phyloP scores from a whole-genome alignment of 176 grass and related monocot species.

The Oryza glumipatula region DNA sequence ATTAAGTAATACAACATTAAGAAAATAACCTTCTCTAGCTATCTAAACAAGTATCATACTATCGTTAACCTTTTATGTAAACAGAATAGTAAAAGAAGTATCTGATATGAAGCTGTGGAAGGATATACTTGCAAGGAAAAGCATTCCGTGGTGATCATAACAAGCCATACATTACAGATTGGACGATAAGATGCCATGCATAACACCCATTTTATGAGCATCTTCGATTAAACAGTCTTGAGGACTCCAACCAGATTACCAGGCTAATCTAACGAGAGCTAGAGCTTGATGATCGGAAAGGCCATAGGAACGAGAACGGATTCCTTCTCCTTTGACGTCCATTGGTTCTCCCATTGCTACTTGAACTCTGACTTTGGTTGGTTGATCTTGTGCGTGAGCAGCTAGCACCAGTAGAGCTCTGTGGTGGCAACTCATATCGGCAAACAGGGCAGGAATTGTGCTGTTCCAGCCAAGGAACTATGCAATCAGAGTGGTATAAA shows the following conservation, averaged over 20 bases:
- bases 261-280: constrained; percentile 62
- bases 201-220: constrained; percentile 31
- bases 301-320: constrained; percentile 76
- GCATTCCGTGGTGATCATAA: constrained; percentile 30
- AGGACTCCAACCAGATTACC: constrained; percentile 31
- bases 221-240: constrained; percentile 46
- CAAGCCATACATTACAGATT: constrained; percentile 48
- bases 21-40: neutral
- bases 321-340: constrained; percentile 69
- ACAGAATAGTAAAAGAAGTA: constrained; percentile 39
- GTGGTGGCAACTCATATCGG: constrained; percentile 72
- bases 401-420: constrained; percentile 51
- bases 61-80: neutral
- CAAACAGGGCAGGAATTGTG: constrained; percentile 97
- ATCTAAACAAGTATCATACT: neutral
- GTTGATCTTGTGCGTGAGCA: constrained; percentile 62
- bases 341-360: constrained; percentile 50
- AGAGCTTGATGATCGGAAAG: constrained; percentile 79
- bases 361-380: constrained; percentile 55
- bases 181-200: constrained; percentile 26
- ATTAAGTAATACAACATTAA: neutral
- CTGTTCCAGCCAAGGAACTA: constrained; percentile 92
- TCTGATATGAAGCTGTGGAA: constrained; percentile 17
- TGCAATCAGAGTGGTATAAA: constrained; percentile 87
- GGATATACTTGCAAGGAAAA: constrained; percentile 47